Evolutionary conservation across 345 rosid species (phyloP).

Genomic region (Eucalyptus lansdowneana): DNA sequence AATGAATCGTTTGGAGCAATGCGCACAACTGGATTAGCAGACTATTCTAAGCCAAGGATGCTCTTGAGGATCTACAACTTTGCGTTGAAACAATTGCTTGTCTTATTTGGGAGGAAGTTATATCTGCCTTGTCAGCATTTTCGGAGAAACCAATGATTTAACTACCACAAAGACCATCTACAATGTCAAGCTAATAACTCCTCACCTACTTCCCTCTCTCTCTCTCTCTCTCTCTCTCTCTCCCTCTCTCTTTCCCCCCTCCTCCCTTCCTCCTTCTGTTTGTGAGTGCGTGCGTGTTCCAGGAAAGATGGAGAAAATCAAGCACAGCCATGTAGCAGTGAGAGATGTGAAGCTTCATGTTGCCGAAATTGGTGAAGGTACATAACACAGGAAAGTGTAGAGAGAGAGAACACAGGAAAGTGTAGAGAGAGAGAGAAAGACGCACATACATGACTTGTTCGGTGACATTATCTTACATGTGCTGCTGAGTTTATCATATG

Average conservation of each 20-base stretch:
- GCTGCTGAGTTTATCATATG: not conserved
- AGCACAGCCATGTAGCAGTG: constrained; percentile 24
- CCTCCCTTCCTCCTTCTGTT: not conserved
- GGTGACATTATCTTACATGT: not conserved
- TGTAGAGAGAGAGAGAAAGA: not conserved
- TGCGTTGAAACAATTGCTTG: not conserved
- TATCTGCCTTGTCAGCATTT: not conserved
- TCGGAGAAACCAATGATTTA: not conserved
- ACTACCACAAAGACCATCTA: not conserved
- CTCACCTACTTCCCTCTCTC: not conserved
- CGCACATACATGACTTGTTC: not conserved
- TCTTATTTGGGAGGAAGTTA: not conserved
- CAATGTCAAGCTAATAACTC: not conserved
- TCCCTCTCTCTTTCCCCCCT: not conserved
- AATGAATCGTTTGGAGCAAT: not conserved
- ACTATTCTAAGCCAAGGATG: not conserved
- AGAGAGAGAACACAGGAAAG: not conserved
- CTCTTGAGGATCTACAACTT: not conserved
- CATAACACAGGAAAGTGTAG: not conserved
- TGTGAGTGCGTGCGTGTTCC: no score
- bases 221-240: not conserved
- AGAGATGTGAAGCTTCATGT: constrained; percentile 38
- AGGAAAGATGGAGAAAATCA: constrained; percentile 22
- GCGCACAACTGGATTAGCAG: not conserved
- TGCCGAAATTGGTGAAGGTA: constrained; percentile 41